Percentiles rank a stretch among this genome's conserved stretches.
phyloP scores from a whole-genome alignment of 2,329 filamentous ascomycete species.

The Penicillium sp. region DNA sequence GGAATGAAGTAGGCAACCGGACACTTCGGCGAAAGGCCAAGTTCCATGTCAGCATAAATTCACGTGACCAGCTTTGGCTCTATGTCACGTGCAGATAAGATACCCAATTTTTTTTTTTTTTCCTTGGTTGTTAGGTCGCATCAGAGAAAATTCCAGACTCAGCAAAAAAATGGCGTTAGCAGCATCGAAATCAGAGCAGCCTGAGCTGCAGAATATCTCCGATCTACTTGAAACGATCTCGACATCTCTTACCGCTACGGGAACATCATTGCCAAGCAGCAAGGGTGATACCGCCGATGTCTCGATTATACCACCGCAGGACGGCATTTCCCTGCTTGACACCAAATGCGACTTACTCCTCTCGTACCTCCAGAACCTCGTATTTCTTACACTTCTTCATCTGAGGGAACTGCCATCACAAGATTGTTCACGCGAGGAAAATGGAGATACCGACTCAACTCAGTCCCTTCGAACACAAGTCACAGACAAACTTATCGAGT shows the following conservation, averaged over 20 bases:
- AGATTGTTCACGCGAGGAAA: conserved; percentile 40
- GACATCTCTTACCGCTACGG: conserved; percentile 39
- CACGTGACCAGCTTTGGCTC: background rate
- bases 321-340: conserved; percentile 93
- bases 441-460: conserved; percentile 25
- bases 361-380: conserved; percentile 92
- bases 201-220: conserved; percentile 33
- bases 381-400: conserved; percentile 83
- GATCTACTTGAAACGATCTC: conserved; percentile 41
- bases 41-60: background rate
- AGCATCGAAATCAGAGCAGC: conserved; percentile 24
- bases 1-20: background rate
- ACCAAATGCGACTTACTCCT: conserved; percentile 97
- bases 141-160: conserved; percentile 6
- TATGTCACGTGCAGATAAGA: conserved; percentile 32
- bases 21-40: conserved; percentile 11
- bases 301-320: conserved; percentile 73
- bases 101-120: conserved; percentile 28
- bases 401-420: conserved; percentile 61
- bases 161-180: conserved; percentile 32
- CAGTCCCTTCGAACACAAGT: conserved; percentile 67
- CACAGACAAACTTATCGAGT: conserved; percentile 84
- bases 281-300: conserved; percentile 60
- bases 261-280: conserved; percentile 40
- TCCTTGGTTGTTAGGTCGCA: too few relatives aligned